Evolutionary conservation across 2,329 filamentous ascomycete species (phyloP), one percentile per base, ranked within the genome.

Genomic region (Colletotrichum cereale): DNA sequence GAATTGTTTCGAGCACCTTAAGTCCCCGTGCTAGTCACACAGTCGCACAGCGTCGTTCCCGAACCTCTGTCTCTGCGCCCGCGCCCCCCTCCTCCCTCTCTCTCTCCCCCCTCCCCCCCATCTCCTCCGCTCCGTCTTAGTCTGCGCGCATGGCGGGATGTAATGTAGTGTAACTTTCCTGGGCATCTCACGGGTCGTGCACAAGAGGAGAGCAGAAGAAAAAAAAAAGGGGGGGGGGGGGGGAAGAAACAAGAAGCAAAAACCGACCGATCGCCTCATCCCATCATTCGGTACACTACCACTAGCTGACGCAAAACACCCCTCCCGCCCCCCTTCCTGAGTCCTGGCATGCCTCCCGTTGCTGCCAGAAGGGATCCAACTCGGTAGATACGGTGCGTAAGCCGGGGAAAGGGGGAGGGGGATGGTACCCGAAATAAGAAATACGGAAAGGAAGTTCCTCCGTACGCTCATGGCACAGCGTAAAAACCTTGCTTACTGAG

Each of bases 221-320:
- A n/a, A 31, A 34, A 38, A 50, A 48, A 62, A n/a, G n/a, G n/a
- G n/a, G n/a, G n/a, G n/a, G n/a, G n/a, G n/a, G n/a, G n/a, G n/a
- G n/a, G n/a, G n/a, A n/a, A n/a, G n/a, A 44, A 42, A n/a, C n/a
- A 29, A 52, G 29, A 61, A n/a, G 40, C 18, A 21, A n/a, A 48
- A 42, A 29, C 29, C 3, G 50, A 26, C 16, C 40, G 34, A 61
- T 63, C 36, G 40, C 65, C 67, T 71, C 65, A 53, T 71, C 65
- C 58, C 68, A 68, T 48, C 65, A 21, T 29, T 57, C 64, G 50
- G 61, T 52, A 71, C 67, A 71, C 64, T 48, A 40, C n/a, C 29
- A 52, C 26, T 47, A 47, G 64, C 67, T 62, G n/a, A 63, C 68
- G 65, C n/a, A 60, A 5, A 60, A 48, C 34, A 21, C 57, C 24